Evolutionary conservation across 345 rosid genomes (phyloP).

Genomic region (Carallia pectinifolia): DNA sequence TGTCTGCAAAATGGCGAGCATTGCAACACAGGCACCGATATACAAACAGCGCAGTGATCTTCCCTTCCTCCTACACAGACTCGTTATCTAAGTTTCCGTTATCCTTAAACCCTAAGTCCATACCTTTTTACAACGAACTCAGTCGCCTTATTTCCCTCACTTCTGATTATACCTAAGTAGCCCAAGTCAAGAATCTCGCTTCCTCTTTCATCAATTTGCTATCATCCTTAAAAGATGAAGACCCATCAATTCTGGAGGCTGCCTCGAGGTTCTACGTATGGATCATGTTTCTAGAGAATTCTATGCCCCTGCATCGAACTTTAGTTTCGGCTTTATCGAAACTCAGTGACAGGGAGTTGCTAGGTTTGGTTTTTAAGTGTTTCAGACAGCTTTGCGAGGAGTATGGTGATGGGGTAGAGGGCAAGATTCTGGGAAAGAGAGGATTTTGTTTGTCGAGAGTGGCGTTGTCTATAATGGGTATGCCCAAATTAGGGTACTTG

Average conservation of each 20-base stretch:
- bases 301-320: slow-evolving; percentile 72
- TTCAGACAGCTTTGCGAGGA: slow-evolving; percentile 65
- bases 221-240: slow-evolving; percentile 17
- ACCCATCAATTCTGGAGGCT: slow-evolving; percentile 20
- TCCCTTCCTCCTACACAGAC: slow-evolving; percentile 51
- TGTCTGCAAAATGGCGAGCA: slow-evolving; percentile 99
- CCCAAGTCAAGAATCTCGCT: slow-evolving; percentile 62
- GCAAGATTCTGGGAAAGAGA: slow-evolving; percentile 30
- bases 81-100: slow-evolving; percentile 42
- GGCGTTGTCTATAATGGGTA: slow-evolving; percentile 78
- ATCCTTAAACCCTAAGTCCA: slow-evolving; percentile 22
- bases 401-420: slow-evolving; percentile 39
- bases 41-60: slow-evolving; percentile 80
- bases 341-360: slow-evolving; percentile 35
- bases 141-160: slow-evolving; percentile 55
- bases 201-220: slow-evolving; percentile 54
- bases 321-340: slow-evolving; percentile 71
- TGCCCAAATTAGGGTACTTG: slow-evolving; percentile 81
- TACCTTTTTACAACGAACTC: slow-evolving; percentile 49
- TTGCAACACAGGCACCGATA: slow-evolving; percentile 94
- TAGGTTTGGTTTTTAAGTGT: slow-evolving; percentile 43
- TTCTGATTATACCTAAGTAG: slow-evolving; percentile 73
- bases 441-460: slow-evolving; percentile 79
- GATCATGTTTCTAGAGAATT: slow-evolving; percentile 76
- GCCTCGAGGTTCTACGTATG: slow-evolving; percentile 62